These are phyloP conservation scores for Trametes pubescens DNA, from an alignment of 1,284 basidiomycete genomes.

Conservation along the genomic window DNA sequence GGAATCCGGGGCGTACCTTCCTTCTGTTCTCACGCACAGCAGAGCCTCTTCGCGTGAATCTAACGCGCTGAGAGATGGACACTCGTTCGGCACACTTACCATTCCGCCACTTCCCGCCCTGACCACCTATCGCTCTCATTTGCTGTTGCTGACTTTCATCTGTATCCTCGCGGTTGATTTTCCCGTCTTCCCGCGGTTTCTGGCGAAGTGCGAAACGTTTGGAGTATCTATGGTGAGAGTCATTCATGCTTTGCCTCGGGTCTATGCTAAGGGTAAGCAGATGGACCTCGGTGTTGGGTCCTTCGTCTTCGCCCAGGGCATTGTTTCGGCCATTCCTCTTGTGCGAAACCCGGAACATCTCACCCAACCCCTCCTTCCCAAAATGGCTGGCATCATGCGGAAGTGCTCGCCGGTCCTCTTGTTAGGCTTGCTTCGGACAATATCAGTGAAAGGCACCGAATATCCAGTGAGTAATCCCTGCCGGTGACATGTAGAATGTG, in stretches of 20 bases:
- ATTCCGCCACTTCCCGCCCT: constrained; percentile 71
- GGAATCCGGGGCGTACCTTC: constrained; percentile 58
- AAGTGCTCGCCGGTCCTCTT: constrained; percentile 76
- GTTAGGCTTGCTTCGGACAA: constrained; percentile 81
- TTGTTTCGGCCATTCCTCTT: constrained; percentile 85
- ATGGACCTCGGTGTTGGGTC: constrained; percentile 99
- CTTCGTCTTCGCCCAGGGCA: constrained; percentile 94
- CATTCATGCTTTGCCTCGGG: background rate
- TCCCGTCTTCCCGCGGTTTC: constrained; percentile 84
- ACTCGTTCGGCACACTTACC: constrained; percentile 19
- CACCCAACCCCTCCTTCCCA: constrained; percentile 56
- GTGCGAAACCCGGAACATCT: constrained; percentile 67
- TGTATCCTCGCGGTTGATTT: constrained; percentile 98
- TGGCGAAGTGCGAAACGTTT: constrained; percentile 95
- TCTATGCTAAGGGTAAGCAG: constrained; percentile 49
- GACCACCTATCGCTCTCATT: constrained; percentile 91
- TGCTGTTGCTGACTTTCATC: constrained; percentile 93
- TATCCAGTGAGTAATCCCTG: constrained; percentile 80
- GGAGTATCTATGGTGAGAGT: constrained; percentile 86
- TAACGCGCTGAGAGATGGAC: constrained; percentile 16
- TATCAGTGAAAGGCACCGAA: constrained; percentile 92
- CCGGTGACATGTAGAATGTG: background rate
- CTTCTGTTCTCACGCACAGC: constrained; percentile 47
- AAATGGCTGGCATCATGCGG: constrained; percentile 56
- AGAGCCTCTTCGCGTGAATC: constrained; percentile 36